These are phyloP conservation scores for Psidium guajava DNA, from an alignment of 345 rosid species.

Conservation along the genomic window DNA sequence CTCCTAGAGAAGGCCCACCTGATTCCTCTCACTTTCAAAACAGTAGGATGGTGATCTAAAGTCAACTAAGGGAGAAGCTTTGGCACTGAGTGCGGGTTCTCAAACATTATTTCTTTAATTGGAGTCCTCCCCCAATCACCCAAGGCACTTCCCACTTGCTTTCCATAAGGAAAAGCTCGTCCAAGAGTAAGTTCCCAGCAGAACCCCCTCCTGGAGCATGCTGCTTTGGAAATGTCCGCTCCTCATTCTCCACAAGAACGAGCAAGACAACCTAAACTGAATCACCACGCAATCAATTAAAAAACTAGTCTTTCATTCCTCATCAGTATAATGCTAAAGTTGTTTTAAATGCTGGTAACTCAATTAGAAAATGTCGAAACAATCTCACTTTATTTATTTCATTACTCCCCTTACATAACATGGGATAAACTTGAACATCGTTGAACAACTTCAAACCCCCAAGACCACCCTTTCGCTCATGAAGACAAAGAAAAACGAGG, in stretches of 20 bases:
- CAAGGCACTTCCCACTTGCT: not conserved
- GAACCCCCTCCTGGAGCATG: not conserved
- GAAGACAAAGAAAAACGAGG: not conserved
- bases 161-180: not conserved
- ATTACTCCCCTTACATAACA: not conserved
- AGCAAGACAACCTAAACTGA: not conserved
- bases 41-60: not conserved
- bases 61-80: not conserved
- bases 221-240: not conserved
- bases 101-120: not conserved
- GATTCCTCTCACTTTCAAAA: not conserved
- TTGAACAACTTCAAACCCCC: not conserved
- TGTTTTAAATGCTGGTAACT: not conserved
- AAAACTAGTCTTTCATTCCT: not conserved
- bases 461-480: not conserved
- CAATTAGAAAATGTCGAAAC: not conserved
- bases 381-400: not conserved
- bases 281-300: not conserved
- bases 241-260: not conserved
- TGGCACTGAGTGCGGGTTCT: not conserved
- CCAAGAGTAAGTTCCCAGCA: not conserved
- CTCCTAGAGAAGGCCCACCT: not conserved
- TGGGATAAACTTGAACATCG: not conserved
- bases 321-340: not conserved
- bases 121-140: not conserved